Evolutionary conservation across 805 yeast species (phyloP).

Genomic region (Candida xyloterini): DNA sequence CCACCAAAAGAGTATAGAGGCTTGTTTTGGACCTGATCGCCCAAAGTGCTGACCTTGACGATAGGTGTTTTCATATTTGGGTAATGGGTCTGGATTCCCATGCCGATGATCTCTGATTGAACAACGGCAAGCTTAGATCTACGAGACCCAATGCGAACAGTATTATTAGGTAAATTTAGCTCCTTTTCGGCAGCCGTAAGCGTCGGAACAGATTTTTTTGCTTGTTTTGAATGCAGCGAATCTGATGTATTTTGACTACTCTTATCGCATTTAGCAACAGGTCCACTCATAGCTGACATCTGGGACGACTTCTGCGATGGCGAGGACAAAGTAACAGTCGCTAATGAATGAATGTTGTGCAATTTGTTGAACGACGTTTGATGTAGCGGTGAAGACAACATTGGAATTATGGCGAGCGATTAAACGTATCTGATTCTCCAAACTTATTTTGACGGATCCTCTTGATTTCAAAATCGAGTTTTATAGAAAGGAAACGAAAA

Average conservation of each 20-base stretch:
- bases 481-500: not conserved
- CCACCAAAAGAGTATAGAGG: constrained; percentile 96
- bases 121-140: constrained; percentile 82
- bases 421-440: not conserved
- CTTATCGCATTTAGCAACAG: not conserved
- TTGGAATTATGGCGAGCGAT: constrained; percentile 5
- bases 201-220: constrained; percentile 5
- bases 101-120: constrained; percentile 76
- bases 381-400: constrained; percentile 23
- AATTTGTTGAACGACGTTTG: constrained; percentile 17
- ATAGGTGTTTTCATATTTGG: constrained; percentile 73
- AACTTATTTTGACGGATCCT: not conserved
- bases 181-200: constrained; percentile 18
- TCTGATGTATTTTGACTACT: constrained; percentile 1
- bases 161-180: constrained; percentile 14
- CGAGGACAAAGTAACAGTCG: constrained; percentile 8
- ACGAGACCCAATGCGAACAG: constrained; percentile 75
- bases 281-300: constrained; percentile 1
- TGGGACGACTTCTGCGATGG: constrained; percentile 7
- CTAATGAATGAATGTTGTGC: constrained; percentile 18
- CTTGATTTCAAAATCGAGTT: not conserved
- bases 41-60: constrained; percentile 78
- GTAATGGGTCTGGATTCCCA: constrained; percentile 49
- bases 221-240: not conserved
- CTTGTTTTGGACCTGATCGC: constrained; percentile 80